Base-by-base conservation (phyloP, 73 alveolate species). In the Paramecium sonneborni region DNA sequence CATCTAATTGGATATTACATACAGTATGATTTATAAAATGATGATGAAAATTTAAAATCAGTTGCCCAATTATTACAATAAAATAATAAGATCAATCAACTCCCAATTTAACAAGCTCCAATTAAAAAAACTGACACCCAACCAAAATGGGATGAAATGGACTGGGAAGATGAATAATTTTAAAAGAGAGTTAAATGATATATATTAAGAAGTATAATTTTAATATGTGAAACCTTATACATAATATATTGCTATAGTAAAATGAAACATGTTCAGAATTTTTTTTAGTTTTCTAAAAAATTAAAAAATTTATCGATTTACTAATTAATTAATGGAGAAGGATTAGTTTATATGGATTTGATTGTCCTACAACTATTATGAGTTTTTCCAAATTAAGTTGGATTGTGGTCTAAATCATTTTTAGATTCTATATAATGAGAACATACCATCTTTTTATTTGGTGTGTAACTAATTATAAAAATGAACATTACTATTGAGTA, bases 101-200 rank as follows among this genome's bases (percentile, higher is more conserved):
- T 10, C 68, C 3, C 24, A 4, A 5, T 18, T 18, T 48, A 62
- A 62, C 18, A 32, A 14, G 26, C 48, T 11, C 39, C 44, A 14
- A 26, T 12, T 62, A 62, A 62, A 30, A 62, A 52, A 18, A 52
- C 7, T 18, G 68, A 52, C 5, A 52, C 68, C 26, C 6, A 52
- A 52, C 67, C 67, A n/a, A 23, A 58, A 58, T 58, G 82, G 46
- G 82, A 58, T 58, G 46, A 58, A 24, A 28, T 28, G 20, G 82
- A 58, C 21, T 58, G 82, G 82, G 46, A 58, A 32, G 82, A 58
- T 58, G 82, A 58, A 58, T 24, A 58, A 24, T 58, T 58, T 14
- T 58, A 58, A 58, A 58, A 58, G 82, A 20, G 21, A 58, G 44
- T 58, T 28, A 58, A 58, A 58, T 58, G 82, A 58, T 28, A 28